Base-by-base conservation (phyloP, 768 basidiomycete genomes). In the Termitomyces sp. region DNA sequence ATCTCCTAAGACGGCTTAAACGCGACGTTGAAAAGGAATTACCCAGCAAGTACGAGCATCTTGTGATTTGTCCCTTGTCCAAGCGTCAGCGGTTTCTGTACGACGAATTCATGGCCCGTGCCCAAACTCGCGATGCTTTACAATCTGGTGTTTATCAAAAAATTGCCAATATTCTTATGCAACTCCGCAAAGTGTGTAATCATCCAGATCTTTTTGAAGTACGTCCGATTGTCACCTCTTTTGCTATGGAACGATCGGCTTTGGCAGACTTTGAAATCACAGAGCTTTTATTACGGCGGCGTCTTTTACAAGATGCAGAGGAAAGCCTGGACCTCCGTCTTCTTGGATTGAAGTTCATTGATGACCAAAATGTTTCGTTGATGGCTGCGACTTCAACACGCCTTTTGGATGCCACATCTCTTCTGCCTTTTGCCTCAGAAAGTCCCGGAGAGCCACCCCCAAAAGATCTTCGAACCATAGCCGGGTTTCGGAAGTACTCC, bases 21-120 rank as follows among this genome's bases (percentile, higher is more conserved):
- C 85, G 90, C n/a, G 95, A 98, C 66, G 97, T 99, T 16, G 94
- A 98, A 74, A 93, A 91, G 70, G 90, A 94, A 63, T 77, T 99
- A 5, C 97, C 97, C 0, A 92, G 88, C 73, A 97, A 97, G 67
- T 92, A 82, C 66, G 94, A 96, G 60, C 94, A 97, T 68, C 82
- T 95, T 49, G 84, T 94, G 20, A 79, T 95, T 39, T 95, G 94
- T 64, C 85, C 87, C 13, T 76, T 97, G 16, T 94, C 93, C 36
- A 96, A 94, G 67, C 81, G 94, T 12, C 94, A 97, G 64, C 87
- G 94, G n/a, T 93, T 92, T 68, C 78, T 97, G 20, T 97, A 97
- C 67, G 94, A 97, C 75, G 94, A 96, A 68, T 96, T 96, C 75
- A 94, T 97, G 93, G 80, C 87, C 12, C 83, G 94, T 29, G 83